A percentile compares a stretch with the other conserved stretches of the same genome.
phyloP scores from a whole-genome alignment of 805 yeast genomes.

The Candida verbasci region DNA sequence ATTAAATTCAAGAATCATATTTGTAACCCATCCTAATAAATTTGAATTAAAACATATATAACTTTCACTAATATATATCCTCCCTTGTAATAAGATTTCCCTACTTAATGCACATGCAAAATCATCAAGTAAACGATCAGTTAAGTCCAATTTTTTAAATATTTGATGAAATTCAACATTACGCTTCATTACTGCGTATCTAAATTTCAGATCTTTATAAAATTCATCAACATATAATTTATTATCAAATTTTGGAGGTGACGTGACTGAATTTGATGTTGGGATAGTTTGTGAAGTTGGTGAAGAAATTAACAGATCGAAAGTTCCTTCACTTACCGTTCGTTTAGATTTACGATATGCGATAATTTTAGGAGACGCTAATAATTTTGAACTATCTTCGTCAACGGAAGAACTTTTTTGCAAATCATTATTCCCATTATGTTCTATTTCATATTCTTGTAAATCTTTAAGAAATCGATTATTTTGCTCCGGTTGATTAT shows the following conservation, averaged over 20 bases:
- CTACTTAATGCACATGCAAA: constrained; percentile 85
- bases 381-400: not conserved
- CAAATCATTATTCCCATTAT: too few species aligned
- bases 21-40: constrained; percentile 88
- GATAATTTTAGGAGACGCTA: constrained; percentile 33
- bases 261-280: constrained; percentile 1
- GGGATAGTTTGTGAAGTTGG: constrained; percentile 5
- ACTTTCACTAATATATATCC: constrained; percentile 73
- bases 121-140: constrained; percentile 78
- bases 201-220: constrained; percentile 52
- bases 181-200: constrained; percentile 61
- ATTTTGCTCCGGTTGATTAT: not conserved
- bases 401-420: not conserved
- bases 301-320: constrained; percentile 11
- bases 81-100: constrained; percentile 84
- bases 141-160: constrained; percentile 62
- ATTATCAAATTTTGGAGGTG: constrained; percentile 27
- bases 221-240: constrained; percentile 55
- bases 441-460: constrained; percentile 4
- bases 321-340: constrained; percentile 28
- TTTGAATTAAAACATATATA: constrained; percentile 84
- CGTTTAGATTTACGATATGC: constrained; percentile 34
- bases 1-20: constrained; percentile 61
- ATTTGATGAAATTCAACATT: constrained; percentile 72
- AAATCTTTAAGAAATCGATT: constrained; percentile 6